Base-by-base conservation (phyloP, 768 basidiomycete genomes). In the Coprinopsis cinerea region DNA sequence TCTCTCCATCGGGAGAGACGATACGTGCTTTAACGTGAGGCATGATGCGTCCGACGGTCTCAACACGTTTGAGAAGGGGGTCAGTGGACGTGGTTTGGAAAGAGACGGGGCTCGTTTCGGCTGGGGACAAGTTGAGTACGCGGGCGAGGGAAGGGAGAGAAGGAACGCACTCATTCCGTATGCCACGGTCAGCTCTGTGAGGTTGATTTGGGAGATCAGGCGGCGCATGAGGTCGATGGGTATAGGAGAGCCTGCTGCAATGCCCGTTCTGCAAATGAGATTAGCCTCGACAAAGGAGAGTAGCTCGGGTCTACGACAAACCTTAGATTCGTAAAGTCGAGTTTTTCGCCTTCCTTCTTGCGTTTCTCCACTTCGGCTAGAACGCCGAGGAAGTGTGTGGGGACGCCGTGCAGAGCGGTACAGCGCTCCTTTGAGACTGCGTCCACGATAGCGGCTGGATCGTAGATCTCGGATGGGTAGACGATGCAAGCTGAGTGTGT, bases 81-180 rank as follows among this genome's bases (percentile, higher is more conserved):
- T 92, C 89, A 1, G 67, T 72, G 0, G 81, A 75, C 2, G 76
- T 81, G 0, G 88, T 83, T 64, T 92, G 89, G 68, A 92, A 92
- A 0, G 89, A 84, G 0, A 91, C 88, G 0, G 89, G 89, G 54
- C 88, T 50, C 14, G 49, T 50, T 35, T 50, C 49, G 18, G 49
- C 49, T 50, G 39, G 4, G 15, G 18, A 24, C 30, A 20, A 2
- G 10, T 3, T 24, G 32, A 51, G n/a, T 18, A 30, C 14, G 39
- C 41, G 20, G 15, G 20, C 26, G 7, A 25, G 34, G 14, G 3
- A 17, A 35, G 11, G 35, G 5, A 25, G 34, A 39, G 24, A 37
- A 20, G 28, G 37, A 79, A 76, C 84, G 52, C 53, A 92, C 89
- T 91, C 89, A 92, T 92, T 49, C 89, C 89, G 64, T 88, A 92